Evolutionary conservation across 768 basidiomycete genomes (phyloP).

Genomic region (Rhizopogon vulgaris): DNA sequence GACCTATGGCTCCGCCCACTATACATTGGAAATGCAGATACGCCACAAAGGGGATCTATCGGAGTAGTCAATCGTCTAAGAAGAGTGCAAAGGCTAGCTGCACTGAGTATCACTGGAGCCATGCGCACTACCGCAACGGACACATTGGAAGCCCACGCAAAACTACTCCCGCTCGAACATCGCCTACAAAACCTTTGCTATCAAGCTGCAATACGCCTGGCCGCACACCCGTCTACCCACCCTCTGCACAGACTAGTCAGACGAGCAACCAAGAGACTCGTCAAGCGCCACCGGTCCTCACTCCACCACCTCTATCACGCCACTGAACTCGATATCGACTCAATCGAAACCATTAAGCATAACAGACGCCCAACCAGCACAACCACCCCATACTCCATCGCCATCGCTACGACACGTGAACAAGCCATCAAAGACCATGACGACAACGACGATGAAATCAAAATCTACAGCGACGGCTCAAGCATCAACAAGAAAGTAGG

Average conservation of each 20-base stretch:
- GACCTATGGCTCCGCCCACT: slow-evolving; percentile 3
- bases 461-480: slow-evolving; percentile 16
- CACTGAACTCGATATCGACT: neutral
- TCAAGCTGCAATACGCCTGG: neutral
- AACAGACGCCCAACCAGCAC: neutral
- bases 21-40: rapidly evolving
- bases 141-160: slow-evolving; percentile 11
- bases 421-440: neutral
- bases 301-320: neutral
- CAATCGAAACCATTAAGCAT: neutral
- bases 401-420: neutral
- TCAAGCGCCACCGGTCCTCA: neutral
- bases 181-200: slow-evolving; percentile 1
- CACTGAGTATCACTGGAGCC: slow-evolving; percentile 5
- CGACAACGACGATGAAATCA: neutral
- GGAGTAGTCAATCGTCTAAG: neutral
- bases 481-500: slow-evolving; percentile 9
- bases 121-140: slow-evolving; percentile 14
- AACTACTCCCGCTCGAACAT: slow-evolving; percentile 10
- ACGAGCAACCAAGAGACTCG: neutral
- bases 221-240: neutral
- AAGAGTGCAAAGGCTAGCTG: neutral
- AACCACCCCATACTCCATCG: neutral
- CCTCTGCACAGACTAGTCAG: neutral
- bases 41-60: neutral